These are phyloP conservation scores for Umbelopsis ramanniana DNA, from an alignment of 192 early-diverging fungal genomes.

Conservation along the genomic window DNA sequence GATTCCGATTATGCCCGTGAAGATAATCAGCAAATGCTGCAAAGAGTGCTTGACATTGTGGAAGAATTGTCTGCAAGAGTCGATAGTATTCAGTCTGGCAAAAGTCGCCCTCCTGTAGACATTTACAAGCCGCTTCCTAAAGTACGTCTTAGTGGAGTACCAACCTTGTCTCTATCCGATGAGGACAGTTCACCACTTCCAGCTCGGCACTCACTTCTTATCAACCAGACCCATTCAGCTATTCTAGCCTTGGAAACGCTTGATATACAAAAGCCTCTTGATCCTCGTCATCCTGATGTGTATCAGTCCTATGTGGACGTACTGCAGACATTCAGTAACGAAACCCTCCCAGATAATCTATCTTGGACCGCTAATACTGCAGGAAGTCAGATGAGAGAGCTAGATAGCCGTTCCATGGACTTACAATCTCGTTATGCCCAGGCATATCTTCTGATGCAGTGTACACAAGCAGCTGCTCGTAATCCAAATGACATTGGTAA, in stretches of 20 bases:
- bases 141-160: slow-evolving; percentile 1
- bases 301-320: background rate
- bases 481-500: background rate
- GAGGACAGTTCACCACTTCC: slow-evolving; percentile 8
- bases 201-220: background rate
- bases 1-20: background rate
- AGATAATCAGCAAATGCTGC: background rate
- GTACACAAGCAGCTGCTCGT: slow-evolving; percentile 5
- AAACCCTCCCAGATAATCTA: background rate
- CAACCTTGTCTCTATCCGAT: background rate
- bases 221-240: background rate
- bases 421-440: slow-evolving; percentile 6
- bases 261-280: background rate
- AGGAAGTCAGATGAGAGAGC: background rate
- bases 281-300: slow-evolving; percentile 3
- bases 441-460: slow-evolving; percentile 6
- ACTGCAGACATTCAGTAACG: background rate
- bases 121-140: slow-evolving; percentile 3
- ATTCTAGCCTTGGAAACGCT: background rate
- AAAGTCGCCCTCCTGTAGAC: background rate
- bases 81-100: background rate
- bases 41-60: background rate
- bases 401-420: background rate
- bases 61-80: slow-evolving; percentile 14
- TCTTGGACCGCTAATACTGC: slow-evolving; percentile 14